Evolutionary conservation across 2,329 filamentous ascomycete genomes (phyloP).

Genomic region (Arthroderma sp.): DNA sequence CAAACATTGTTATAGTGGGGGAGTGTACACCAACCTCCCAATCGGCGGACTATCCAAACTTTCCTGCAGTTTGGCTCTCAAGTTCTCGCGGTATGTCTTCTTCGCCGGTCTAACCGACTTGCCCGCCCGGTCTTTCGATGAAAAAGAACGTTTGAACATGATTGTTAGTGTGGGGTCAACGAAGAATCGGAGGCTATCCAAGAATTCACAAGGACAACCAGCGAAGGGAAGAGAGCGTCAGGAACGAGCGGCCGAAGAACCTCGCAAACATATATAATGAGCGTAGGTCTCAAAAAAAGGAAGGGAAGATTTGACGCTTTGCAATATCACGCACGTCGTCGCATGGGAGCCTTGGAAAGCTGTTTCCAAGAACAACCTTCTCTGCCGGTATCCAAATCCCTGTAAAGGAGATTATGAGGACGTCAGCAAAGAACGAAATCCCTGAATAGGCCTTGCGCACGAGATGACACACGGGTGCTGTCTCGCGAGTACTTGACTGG

Average conservation of each 20-base stretch:
- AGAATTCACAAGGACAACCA: slow-evolving; percentile 27
- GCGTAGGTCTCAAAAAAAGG: slow-evolving; percentile 26
- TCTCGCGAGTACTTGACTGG: slow-evolving; percentile 23
- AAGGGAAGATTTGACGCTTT: slow-evolving; percentile 27
- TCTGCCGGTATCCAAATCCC: slow-evolving; percentile 21
- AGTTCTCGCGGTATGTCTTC: slow-evolving; percentile 64
- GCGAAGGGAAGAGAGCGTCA: slow-evolving; percentile 26
- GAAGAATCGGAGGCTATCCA: slow-evolving; percentile 16
- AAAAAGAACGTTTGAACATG: slow-evolving; percentile 92
- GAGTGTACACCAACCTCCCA: slow-evolving; percentile 34
- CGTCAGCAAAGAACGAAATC: slow-evolving; percentile 20
- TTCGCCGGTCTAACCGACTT: slow-evolving; percentile 70
- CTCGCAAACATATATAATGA: slow-evolving; percentile 27
- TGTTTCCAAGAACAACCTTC: slow-evolving; percentile 28
- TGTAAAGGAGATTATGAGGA: slow-evolving; percentile 18
- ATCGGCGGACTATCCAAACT: slow-evolving; percentile 53
- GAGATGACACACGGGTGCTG: slow-evolving; percentile 26
- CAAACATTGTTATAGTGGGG: not conserved
- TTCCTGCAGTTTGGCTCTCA: slow-evolving; percentile 79
- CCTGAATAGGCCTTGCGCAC: slow-evolving; percentile 35
- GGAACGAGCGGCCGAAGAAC: slow-evolving; percentile 22
- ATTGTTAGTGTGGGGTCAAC: slow-evolving; percentile 29
- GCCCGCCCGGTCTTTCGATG: slow-evolving; percentile 72
- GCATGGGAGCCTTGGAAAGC: slow-evolving; percentile 46
- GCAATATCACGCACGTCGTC: slow-evolving; percentile 41